A percentile compares a stretch with the other conserved stretches of the same genome.
Evolutionary conservation across 208 protist species (phyloP).

Genomic region (Leishmania tarentolae): DNA sequence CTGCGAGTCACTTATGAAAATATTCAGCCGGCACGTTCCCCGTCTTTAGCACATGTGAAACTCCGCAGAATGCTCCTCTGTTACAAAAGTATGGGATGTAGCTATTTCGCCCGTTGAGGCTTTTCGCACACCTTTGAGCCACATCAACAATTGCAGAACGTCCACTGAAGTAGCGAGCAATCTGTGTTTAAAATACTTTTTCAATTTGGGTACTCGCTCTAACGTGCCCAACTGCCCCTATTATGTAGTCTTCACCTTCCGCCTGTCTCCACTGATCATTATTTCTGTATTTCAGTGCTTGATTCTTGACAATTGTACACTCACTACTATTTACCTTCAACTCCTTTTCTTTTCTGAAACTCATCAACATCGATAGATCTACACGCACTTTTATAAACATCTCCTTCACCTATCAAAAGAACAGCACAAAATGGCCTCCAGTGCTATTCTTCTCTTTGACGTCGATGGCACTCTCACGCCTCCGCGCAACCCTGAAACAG

Average conservation of each 20-base stretch:
- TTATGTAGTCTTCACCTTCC: neutral
- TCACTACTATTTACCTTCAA: neutral
- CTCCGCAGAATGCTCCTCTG: neutral
- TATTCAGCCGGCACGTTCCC: neutral
- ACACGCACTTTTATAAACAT: neutral
- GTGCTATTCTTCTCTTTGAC: slow-evolving; percentile 95
- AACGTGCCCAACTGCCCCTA: neutral
- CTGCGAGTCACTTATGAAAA: neutral
- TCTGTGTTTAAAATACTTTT: neutral
- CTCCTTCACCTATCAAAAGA: neutral
- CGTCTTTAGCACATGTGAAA: too few species aligned
- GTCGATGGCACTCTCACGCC: slow-evolving; percentile 94
- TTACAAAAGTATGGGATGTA: too few species aligned
- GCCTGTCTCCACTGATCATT: neutral
- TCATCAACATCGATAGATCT: neutral
- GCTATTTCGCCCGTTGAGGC: neutral
- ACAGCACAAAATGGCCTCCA: slow-evolving; percentile 34
- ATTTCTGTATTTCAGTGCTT: neutral
- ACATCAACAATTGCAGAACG: neutral
- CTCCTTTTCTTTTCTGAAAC: neutral
- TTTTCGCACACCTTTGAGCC: neutral
- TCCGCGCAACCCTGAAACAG: slow-evolving; percentile 71
- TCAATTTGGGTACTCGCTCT: neutral
- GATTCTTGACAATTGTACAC: neutral
- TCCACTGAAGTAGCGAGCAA: neutral